A percentile compares a stretch with the other conserved stretches of the same genome.
phyloP scores from a whole-genome alignment of 805 yeast species.

The Sugiyamaella mastotermitis region DNA sequence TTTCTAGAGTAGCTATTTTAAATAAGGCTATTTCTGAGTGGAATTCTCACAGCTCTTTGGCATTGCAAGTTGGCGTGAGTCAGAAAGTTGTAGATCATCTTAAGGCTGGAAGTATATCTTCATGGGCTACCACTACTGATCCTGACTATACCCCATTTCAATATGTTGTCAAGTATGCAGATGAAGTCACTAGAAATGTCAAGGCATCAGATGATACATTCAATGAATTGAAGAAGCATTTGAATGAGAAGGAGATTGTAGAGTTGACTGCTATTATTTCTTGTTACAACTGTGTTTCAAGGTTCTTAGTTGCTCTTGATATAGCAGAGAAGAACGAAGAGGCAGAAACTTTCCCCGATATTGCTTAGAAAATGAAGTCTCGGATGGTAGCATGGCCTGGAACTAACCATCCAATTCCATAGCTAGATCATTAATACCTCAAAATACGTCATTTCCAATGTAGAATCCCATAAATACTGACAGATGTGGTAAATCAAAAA shows the following conservation, averaged over 20 bases:
- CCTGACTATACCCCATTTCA: not conserved
- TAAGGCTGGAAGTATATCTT: not conserved
- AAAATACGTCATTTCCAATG: too few species aligned
- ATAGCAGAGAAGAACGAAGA: constrained; percentile 6
- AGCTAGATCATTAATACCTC: too few species aligned
- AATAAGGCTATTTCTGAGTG: constrained; percentile 10
- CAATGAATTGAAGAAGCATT: not conserved
- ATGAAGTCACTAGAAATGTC: constrained; percentile 8
- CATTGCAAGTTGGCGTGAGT: constrained; percentile 3
- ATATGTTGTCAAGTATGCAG: constrained; percentile 1
- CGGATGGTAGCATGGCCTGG: too few species aligned
- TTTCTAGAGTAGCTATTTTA: constrained; percentile 7
- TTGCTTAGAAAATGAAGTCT: too few species aligned
- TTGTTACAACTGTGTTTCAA: constrained; percentile 8
- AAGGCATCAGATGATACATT: constrained; percentile 3
- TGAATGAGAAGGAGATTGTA: constrained; percentile 7
- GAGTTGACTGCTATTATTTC: constrained; percentile 5
- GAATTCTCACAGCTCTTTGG: constrained; percentile 4
- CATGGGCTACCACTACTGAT: too few species aligned
- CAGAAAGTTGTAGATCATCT: not conserved
- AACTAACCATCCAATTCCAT: too few species aligned
- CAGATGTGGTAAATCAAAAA: too few species aligned
- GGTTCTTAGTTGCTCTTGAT: constrained; percentile 10
- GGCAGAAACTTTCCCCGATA: not conserved
- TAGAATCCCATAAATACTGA: too few species aligned